Base-by-base conservation (phyloP, 1,284 basidiomycete species). In the Tilletia caries region DNA sequence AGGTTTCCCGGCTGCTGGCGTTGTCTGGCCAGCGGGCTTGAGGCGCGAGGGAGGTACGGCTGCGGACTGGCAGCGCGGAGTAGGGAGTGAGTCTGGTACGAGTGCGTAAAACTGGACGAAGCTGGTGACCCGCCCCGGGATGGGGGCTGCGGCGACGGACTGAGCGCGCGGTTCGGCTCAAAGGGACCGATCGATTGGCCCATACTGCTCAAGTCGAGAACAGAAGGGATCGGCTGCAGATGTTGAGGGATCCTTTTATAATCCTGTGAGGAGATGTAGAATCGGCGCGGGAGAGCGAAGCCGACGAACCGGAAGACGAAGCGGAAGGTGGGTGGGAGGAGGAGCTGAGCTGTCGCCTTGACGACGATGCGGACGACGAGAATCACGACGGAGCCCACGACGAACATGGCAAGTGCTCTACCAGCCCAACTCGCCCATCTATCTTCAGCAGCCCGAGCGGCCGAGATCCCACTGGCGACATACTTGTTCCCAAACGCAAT, bases 321-420 rank as follows among this genome's bases (percentile, higher is more conserved):
- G 15, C 77, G 69, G 65, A 80, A 76, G 0, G 72, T 71, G 10
- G 77, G 75, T 1, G 79, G 79, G 2, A 80, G 69, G 13, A 75
- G 68, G 20, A 79, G 67, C 52, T 73, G 72, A 67, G 76, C 79
- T 1, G 71, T 65, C 1, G 74, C 75, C 65, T 79, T 80, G 46
- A 74, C 73, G 12, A 92, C 79, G 62, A 97, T 86, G 66, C 86
- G 91, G 33, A 90, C 76, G 8, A 87, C 79, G 82, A 92, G 86
- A 82, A 92, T 92, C 8, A 88, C 69, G 0, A 85, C 73, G 0
- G 89, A 88, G 8, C 80, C 80, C 2, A 75, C 27, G 3, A 81
- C 50, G 15, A 79, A 60, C 46, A 80, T 80, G 6, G 62, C 64
- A 5, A 70, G 32, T 2, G 68, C 70, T 0, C 69, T 68, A 18